Evolutionary conservation across 1,284 basidiomycete species (phyloP).

Genomic region (Irpex lacteus): DNA sequence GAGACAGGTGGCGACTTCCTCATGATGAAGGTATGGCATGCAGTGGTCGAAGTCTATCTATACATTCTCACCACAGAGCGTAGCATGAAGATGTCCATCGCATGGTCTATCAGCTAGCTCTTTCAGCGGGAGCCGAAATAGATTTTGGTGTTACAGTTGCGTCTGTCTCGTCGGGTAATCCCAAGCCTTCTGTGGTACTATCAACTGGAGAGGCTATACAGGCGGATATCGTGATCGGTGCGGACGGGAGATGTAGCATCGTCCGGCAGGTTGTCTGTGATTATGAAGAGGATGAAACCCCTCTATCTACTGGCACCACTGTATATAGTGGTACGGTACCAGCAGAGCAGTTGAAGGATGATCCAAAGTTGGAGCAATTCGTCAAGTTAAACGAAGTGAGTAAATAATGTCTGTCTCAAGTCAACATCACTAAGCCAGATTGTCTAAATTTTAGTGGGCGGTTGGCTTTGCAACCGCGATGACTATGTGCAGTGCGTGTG

Average conservation of each 20-base stretch:
- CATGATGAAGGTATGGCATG: conserved; percentile 39
- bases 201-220: conserved; percentile 28
- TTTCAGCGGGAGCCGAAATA: conserved; percentile 36
- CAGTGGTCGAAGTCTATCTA: background rate
- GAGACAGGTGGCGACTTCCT: conserved; percentile 54
- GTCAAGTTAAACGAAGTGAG: background rate
- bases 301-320: background rate
- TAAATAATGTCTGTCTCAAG: background rate
- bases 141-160: conserved; percentile 34
- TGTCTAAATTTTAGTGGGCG: background rate
- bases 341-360: conserved; percentile 10
- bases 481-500: conserved; percentile 3
- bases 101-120: conserved; percentile 38
- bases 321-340: conserved; percentile 37
- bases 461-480: conserved; percentile 6
- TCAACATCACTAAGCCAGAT: background rate
- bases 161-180: conserved; percentile 6
- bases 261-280: background rate
- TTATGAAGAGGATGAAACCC: background rate
- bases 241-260: background rate
- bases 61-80: background rate
- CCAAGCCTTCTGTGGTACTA: conserved; percentile 23
- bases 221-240: conserved; percentile 26
- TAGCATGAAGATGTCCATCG: conserved; percentile 37
- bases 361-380: conserved; percentile 3